Percentiles rank a stretch among this genome's conserved stretches.
These are phyloP conservation scores for Malus hybrid DNA, from an alignment of 331 rosid genomes.

Conservation along the genomic window DNA sequence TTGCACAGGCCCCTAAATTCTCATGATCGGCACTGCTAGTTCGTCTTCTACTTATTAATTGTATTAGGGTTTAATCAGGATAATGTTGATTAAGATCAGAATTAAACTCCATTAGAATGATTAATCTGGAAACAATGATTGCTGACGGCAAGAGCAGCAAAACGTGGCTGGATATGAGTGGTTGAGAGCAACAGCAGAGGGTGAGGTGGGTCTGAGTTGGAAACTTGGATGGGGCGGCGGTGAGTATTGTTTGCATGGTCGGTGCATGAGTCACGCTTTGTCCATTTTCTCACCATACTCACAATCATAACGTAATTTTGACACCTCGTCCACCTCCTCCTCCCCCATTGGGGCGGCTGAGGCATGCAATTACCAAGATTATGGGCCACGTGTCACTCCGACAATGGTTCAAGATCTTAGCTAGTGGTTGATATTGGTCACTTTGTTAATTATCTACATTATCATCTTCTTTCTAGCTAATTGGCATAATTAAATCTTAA, in stretches of 20 bases:
- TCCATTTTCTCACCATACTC: not conserved
- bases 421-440: not conserved
- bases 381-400: not conserved
- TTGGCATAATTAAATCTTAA: too few species aligned
- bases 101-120: not conserved
- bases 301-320: not conserved
- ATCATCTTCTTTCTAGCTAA: not conserved
- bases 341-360: not conserved
- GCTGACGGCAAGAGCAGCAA: not conserved
- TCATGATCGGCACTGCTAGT: too few species aligned
- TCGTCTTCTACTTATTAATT: not conserved
- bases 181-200: not conserved
- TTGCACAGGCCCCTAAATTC: too few species aligned
- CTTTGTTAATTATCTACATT: too few species aligned
- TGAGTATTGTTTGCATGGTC: constrained; percentile 13
- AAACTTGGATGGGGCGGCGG: constrained; percentile 13
- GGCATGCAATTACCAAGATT: not conserved
- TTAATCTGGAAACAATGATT: not conserved
- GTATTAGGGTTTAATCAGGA: not conserved
- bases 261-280: not conserved
- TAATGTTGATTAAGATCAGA: not conserved
- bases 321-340: not conserved
- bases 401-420: not conserved
- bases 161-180: constrained; percentile 22
- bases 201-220: constrained; percentile 1